phyloP scores from a whole-genome alignment of 192 early-diverging fungal genomes.

The Cladochytrium replicatum region DNA sequence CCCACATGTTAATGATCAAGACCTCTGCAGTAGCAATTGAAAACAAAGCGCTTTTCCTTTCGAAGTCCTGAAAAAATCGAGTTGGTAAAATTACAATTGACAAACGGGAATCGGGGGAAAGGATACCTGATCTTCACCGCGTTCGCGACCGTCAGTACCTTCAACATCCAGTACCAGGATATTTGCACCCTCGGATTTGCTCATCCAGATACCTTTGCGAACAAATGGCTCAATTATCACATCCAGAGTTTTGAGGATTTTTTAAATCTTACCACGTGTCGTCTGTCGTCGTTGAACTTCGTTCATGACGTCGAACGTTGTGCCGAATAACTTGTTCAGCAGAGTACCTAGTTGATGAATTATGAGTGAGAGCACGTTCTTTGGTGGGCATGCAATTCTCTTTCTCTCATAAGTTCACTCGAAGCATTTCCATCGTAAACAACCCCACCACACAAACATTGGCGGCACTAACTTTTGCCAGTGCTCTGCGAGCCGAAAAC shows the following conservation, averaged over 20 bases:
- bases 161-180: constrained; percentile 97
- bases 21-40: constrained; percentile 92
- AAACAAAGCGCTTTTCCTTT: constrained; percentile 95
- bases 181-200: constrained; percentile 63
- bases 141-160: constrained; percentile 96
- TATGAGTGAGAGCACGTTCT: too few relatives aligned
- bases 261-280: too few relatives aligned
- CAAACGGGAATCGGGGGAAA: not conserved
- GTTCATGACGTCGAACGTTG: constrained; percentile 93
- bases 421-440: too few relatives aligned
- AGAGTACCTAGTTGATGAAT: constrained; percentile 71
- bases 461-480: constrained; percentile 73
- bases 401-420: too few relatives aligned
- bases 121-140: constrained; percentile 92
- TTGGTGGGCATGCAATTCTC: too few relatives aligned
- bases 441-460: too few relatives aligned
- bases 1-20: constrained; percentile 97
- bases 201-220: constrained; percentile 92
- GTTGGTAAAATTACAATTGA: too few relatives aligned
- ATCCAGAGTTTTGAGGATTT: too few relatives aligned
- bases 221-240: too few relatives aligned
- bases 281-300: constrained; percentile 69
- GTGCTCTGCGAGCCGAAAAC: constrained; percentile 99
- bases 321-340: constrained; percentile 90
- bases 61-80: constrained; percentile 93